phyloP scores from a whole-genome alignment of 2,329 filamentous ascomycete genomes.

The Exophiala alcalophila region DNA sequence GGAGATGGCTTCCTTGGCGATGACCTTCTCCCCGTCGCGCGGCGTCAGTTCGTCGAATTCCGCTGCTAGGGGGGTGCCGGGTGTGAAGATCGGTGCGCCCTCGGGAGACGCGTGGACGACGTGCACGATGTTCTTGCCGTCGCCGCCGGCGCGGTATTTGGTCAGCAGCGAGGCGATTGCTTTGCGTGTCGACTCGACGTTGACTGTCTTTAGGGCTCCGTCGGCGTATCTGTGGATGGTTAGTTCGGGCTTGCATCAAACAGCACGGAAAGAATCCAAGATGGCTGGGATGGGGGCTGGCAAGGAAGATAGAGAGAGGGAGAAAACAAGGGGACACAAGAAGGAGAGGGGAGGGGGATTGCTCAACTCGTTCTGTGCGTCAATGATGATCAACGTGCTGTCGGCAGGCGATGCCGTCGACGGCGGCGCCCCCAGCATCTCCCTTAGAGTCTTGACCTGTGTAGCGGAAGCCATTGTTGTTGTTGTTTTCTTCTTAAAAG shows the following conservation, averaged over 20 bases:
- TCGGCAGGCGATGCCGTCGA: conserved; percentile 58
- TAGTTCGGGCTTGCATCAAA: no score
- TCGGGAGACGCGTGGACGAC: conserved; percentile 58
- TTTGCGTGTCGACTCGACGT: conserved; percentile 53
- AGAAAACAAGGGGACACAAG: neutral
- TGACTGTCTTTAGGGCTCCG: conserved; percentile 55
- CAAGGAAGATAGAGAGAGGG: no score
- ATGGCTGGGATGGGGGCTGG: neutral
- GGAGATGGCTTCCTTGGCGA: conserved; percentile 58
- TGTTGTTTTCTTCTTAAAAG: no score
- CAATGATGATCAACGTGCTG: conserved; percentile 64
- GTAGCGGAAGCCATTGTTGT: conserved; percentile 24
- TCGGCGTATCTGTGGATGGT: conserved; percentile 41
- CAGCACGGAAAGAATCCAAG: neutral
- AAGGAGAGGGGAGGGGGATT: neutral
- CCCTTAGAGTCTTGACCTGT: conserved; percentile 45
- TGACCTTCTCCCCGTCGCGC: conserved; percentile 53
- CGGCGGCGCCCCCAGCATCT: conserved; percentile 53
- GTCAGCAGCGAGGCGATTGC: conserved; percentile 57
- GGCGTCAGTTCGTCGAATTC: conserved; percentile 61
- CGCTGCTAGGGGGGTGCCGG: conserved; percentile 56
- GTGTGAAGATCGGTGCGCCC: conserved; percentile 65
- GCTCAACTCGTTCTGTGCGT: conserved; percentile 69
- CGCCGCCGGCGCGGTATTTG: conserved; percentile 52
- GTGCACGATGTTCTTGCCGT: conserved; percentile 55